Base-by-base conservation (phyloP, 768 basidiomycete genomes). In the Hericium alpestre region DNA sequence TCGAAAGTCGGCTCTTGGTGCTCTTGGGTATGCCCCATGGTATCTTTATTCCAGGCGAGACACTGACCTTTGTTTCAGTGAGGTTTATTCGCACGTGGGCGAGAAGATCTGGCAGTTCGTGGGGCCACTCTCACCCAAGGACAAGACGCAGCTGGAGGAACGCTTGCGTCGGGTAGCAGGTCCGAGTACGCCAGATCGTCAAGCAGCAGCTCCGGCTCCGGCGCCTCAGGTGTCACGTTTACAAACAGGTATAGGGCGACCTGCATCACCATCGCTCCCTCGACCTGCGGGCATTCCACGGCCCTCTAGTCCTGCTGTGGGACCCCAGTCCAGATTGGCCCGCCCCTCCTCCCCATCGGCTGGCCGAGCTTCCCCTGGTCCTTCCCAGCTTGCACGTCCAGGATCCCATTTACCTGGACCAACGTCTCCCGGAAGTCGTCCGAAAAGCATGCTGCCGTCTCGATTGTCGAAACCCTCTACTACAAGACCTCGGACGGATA, bases 81-180 rank as follows among this genome's bases (percentile, higher is more conserved):
- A 93, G 67, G 86, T 79, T 3, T 95, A 93, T 67, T 74, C 79
- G 9, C 77, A 91, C 13, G 80, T 89, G 18, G 93, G 93, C 18
- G 93, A 95, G 64, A 87, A 83, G 63, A 81, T 93, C 12, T 94
- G 89, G 90, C 72, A 79, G 11, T 70, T 86, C 10, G 87, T 93
- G 47, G 90, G 90, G 1, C 63, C 76, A 9, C 73, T 96, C 27
- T 79, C 86, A 48, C 74, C 87, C 4, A 95, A 95, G 69, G 93
- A 94, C 65, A 93, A 89, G 65, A 92, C 91, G 9, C 90, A 93
- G 65, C 79, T 96, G 32, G 93, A 95, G 69, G 93, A 94, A 65
- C 81, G 91, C 8, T 72, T 96, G 27, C 85, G 89, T 49, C 86
- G 90, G 38, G 81, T 91, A n/a, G 74, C 84, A 32, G 86, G 85